Evolutionary conservation across 768 basidiomycete species (phyloP).

Genomic region (Tricholoma terreum): DNA sequence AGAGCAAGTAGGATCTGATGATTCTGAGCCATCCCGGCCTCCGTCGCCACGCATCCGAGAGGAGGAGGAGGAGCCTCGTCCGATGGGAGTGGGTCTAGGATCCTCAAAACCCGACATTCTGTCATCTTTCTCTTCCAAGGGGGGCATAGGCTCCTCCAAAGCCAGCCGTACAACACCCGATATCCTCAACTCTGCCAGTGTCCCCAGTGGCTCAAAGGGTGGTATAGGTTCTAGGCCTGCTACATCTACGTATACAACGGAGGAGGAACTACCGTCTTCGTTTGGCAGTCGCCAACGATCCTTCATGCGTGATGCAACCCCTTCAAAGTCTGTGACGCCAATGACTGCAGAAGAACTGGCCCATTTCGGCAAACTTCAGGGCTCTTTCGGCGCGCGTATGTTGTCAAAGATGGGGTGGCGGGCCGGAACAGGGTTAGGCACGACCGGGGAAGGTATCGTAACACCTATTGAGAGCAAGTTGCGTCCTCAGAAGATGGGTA

Average conservation of each 20-base stretch:
- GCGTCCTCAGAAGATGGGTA: slow-evolving; percentile 82
- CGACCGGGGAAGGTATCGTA: slow-evolving; percentile 77
- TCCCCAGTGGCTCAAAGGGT: slow-evolving; percentile 21
- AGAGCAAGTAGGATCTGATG: slow-evolving; percentile 37
- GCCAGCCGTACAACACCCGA: background rate
- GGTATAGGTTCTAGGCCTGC: slow-evolving; percentile 26
- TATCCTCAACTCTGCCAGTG: background rate
- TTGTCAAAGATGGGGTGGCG: slow-evolving; percentile 96
- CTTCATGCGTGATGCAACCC: slow-evolving; percentile 51
- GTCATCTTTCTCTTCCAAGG: slow-evolving; percentile 4
- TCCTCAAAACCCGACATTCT: slow-evolving; percentile 5
- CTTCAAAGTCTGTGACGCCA: slow-evolving; percentile 45
- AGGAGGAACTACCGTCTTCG: slow-evolving; percentile 37
- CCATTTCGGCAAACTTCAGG: slow-evolving; percentile 81
- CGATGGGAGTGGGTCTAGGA: slow-evolving; percentile 44
- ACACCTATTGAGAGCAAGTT: slow-evolving; percentile 83
- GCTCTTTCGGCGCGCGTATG: slow-evolving; percentile 84
- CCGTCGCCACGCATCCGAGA: slow-evolving; percentile 55
- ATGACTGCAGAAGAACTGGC: slow-evolving; percentile 64
- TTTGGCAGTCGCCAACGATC: slow-evolving; percentile 36
- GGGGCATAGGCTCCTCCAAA: slow-evolving; percentile 33
- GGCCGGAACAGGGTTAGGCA: slow-evolving; percentile 75
- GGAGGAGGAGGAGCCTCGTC: slow-evolving; percentile 37
- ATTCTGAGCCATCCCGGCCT: slow-evolving; percentile 49
- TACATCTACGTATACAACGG: slow-evolving; percentile 16